phyloP scores from a whole-genome alignment of 208 protist species.

The Crithidia bombi region DNA sequence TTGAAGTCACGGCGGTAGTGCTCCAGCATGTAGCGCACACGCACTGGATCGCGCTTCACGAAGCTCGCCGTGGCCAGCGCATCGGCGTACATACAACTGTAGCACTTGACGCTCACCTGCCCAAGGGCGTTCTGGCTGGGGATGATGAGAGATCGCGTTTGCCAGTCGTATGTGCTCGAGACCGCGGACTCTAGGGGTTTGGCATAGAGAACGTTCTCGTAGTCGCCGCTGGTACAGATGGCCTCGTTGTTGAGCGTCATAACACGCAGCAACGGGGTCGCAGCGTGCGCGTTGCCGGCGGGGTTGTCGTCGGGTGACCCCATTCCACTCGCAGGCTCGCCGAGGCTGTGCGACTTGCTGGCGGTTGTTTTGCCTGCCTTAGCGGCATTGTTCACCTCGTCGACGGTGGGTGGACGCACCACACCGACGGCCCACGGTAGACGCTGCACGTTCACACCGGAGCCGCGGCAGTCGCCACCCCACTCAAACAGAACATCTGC shows the following conservation, averaged over 20 bases:
- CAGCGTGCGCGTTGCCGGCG: slow-evolving; percentile 1
- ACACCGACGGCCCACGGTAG: slow-evolving; percentile 60
- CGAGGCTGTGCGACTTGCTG: slow-evolving; percentile 59
- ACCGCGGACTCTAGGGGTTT: slow-evolving; percentile 32
- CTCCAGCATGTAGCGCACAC: slow-evolving; percentile 65
- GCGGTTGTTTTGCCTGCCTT: slow-evolving; percentile 35
- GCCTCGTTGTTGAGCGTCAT: slow-evolving; percentile 60
- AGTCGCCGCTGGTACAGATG: slow-evolving; percentile 67
- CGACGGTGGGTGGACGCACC: slow-evolving; percentile 47
- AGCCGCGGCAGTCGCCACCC: slow-evolving; percentile 57
- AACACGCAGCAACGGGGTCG: slow-evolving; percentile 55
- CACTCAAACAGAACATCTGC: slow-evolving; percentile 60
- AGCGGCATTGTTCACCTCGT: slow-evolving; percentile 34
- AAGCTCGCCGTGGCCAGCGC: slow-evolving; percentile 68
- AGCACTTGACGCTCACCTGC: slow-evolving; percentile 69
- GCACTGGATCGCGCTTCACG: slow-evolving; percentile 52
- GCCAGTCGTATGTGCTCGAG: slow-evolving; percentile 53
- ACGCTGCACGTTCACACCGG: slow-evolving; percentile 43
- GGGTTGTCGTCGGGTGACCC: slow-evolving; percentile 35
- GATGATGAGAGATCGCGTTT: slow-evolving; percentile 35
- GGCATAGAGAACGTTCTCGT: slow-evolving; percentile 58
- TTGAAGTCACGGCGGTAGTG: slow-evolving; percentile 51
- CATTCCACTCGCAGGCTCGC: slow-evolving; percentile 39
- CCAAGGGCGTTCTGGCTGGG: slow-evolving; percentile 41
- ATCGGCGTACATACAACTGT: slow-evolving; percentile 78